Evolutionary conservation across 306 rosid genomes (phyloP), one percentile per base, ranked within the genome.

Genomic region (Citrullus amarus): DNA sequence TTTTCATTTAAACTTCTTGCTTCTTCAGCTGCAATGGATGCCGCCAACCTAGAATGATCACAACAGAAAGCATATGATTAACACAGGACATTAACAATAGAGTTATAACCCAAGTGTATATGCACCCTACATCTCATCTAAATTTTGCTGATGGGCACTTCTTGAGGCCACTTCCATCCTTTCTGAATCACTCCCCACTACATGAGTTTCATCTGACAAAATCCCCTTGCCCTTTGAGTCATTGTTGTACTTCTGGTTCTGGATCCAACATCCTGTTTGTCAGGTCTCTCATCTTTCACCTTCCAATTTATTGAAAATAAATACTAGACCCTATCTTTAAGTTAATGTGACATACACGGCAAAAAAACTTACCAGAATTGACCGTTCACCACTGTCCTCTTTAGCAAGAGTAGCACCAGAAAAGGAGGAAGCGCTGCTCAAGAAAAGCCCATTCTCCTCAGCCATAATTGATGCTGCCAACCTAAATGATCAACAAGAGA

Each of bases 1-100:
- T 80, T 83, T 57, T 83, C 66, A 66, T 79, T 78, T 38, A 78
- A 84, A 36, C 57, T 79, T 72, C 81, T 84, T 63, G 77, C 87
- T 83, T 89, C 91, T 90, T 93, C 97, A 62, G 88, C 96, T 77
- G 80, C 85, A 67, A 91, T 86, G 70, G 97, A 93, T 69, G 96
- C 97, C 13, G 96, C 98, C 92, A 91, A 72, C 97, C 98, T 93
- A 89, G 63, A 89, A 48, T 81, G 22, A 7, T 69, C 46, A 30
- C 48, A 69, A 28, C 12, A 71, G 58, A 54, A 39, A 28, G 56
- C 44, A 77, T 36, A 14, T 12, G 16, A 48, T 82, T 56, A 85
- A 58, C 75, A 68, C 9, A 43, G 70, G 71, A 51, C 86, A 78
- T 79, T 72, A 82, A 83, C 82, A 30, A 80, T 55, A 38, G 25